These are phyloP conservation scores for Cylindrodendrum hubeiense DNA, from an alignment of 2,329 filamentous ascomycete species.

Conservation along the genomic window DNA sequence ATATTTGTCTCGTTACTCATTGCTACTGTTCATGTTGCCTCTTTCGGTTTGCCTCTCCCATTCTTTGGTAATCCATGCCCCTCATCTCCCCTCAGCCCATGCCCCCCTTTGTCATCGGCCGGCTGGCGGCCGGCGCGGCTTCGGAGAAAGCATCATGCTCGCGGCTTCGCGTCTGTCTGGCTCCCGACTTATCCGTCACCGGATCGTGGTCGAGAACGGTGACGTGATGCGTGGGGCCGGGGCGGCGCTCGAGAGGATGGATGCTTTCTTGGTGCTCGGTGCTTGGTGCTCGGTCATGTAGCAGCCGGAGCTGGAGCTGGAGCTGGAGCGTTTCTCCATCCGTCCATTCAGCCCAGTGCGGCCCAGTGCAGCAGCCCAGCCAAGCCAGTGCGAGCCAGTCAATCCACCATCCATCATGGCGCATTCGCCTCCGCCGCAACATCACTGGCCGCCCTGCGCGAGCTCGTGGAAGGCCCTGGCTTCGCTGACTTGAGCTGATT, in stretches of 20 bases:
- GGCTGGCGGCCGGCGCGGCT: not conserved
- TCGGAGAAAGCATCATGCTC: constrained; percentile 4
- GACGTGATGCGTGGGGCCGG: constrained; percentile 3
- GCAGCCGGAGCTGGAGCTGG: not conserved
- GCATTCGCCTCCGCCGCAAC: constrained; percentile 9
- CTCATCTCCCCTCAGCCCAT: not conserved
- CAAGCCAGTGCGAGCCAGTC: constrained; percentile 3
- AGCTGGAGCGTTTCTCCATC: constrained; percentile 1
- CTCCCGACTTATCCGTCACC: not conserved
- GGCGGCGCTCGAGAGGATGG: not conserved
- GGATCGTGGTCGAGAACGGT: not conserved
- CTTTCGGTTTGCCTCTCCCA: constrained; percentile 8
- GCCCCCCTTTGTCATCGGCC: not conserved
- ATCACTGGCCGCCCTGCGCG: constrained; percentile 17
- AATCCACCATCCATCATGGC: not conserved
- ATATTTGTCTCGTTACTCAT: constrained; percentile 27
- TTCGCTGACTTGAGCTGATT: constrained; percentile 1
- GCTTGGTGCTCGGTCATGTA: not conserved
- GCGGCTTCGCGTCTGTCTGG: not conserved
- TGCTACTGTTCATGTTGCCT: constrained; percentile 1
- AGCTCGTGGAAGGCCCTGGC: not conserved
- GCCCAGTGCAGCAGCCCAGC: not conserved
- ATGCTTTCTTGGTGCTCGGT: not conserved
- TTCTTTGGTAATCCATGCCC: not conserved
- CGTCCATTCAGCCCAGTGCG: not conserved